Evolutionary conservation across 2,329 filamentous ascomycete species (phyloP).

Genomic region (Arthrobotrys pseudoclavata): DNA sequence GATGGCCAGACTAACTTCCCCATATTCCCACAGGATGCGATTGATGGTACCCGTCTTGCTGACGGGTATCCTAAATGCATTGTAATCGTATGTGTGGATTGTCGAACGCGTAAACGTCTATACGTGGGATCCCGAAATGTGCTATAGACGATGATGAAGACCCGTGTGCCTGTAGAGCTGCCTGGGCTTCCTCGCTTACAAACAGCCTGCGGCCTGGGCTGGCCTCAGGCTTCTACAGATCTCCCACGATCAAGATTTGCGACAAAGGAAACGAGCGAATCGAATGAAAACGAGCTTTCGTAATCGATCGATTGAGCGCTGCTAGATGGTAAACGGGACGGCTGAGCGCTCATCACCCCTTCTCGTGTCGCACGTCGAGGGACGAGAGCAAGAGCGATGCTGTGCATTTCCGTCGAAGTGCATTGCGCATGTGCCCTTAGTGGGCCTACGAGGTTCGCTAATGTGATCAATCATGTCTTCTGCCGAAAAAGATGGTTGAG

Average conservation of each 20-base stretch:
- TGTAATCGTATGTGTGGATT: not conserved
- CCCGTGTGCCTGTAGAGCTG: slow-evolving; percentile 42
- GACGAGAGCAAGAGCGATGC: slow-evolving; percentile 5
- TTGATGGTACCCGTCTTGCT: slow-evolving; percentile 1
- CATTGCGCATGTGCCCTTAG: slow-evolving; percentile 59
- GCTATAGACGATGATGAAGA: slow-evolving; percentile 14
- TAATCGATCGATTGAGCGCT: slow-evolving; percentile 23
- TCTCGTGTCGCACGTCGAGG: slow-evolving; percentile 43
- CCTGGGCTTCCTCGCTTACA: slow-evolving; percentile 42
- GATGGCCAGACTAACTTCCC: not conserved
- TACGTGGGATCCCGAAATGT: slow-evolving; percentile 11
- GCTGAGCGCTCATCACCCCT: slow-evolving; percentile 9
- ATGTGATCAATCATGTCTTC: slow-evolving; percentile 54
- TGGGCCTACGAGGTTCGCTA: slow-evolving; percentile 50
- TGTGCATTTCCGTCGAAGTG: slow-evolving; percentile 59
- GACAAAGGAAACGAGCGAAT: slow-evolving; percentile 16
- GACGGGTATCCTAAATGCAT: slow-evolving; percentile 2
- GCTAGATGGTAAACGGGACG: slow-evolving; percentile 1
- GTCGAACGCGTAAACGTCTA: slow-evolving; percentile 40
- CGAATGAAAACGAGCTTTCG: slow-evolving; percentile 19
- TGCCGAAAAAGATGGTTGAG: slow-evolving; percentile 21
- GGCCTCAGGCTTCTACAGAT: slow-evolving; percentile 25
- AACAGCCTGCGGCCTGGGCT: slow-evolving; percentile 31
- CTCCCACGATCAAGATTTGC: slow-evolving; percentile 11
- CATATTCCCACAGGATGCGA: slow-evolving; percentile 3